A percentile compares a stretch with the other conserved stretches of the same genome.
These are phyloP conservation scores for Pisolithus microcarpus DNA, from an alignment of 768 basidiomycete species.

Conservation along the genomic window DNA sequence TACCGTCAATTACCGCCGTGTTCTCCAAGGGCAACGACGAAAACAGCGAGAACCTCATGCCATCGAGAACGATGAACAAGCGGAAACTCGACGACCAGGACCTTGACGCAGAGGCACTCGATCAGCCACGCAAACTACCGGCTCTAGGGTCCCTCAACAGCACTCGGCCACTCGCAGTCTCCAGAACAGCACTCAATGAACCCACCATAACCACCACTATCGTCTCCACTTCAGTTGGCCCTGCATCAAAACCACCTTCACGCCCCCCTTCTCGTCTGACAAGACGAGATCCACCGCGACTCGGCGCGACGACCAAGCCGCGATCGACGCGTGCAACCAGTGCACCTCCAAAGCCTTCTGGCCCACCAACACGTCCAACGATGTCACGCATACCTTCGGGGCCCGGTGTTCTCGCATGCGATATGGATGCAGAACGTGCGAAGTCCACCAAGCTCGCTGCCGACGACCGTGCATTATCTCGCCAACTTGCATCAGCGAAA, in stretches of 20 bases:
- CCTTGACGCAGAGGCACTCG: slow-evolving; percentile 39
- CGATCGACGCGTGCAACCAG: slow-evolving; percentile 53
- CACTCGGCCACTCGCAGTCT: slow-evolving; percentile 45
- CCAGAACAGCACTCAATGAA: slow-evolving; percentile 31
- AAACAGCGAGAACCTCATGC: not conserved
- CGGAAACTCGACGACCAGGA: slow-evolving; percentile 30
- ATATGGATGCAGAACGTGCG: slow-evolving; percentile 62
- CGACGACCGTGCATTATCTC: slow-evolving; percentile 51
- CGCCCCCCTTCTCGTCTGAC: slow-evolving; percentile 34
- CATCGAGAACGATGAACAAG: slow-evolving; percentile 19
- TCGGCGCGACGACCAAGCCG: slow-evolving; percentile 32
- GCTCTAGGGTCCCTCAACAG: slow-evolving; percentile 45
- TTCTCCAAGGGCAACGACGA: not conserved
- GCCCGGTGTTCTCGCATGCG: slow-evolving; percentile 29
- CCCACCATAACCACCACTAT: slow-evolving; percentile 9
- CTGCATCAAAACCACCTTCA: not conserved
- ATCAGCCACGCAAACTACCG: slow-evolving; percentile 59
- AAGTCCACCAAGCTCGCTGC: slow-evolving; percentile 60
- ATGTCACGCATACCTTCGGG: slow-evolving; percentile 17
- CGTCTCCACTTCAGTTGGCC: not conserved
- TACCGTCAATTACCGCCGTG: slow-evolving; percentile 1
- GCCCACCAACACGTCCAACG: slow-evolving; percentile 19
- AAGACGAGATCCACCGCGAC: slow-evolving; percentile 41
- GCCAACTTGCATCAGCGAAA: slow-evolving; percentile 51
- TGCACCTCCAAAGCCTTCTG: slow-evolving; percentile 48